phyloP scores from a whole-genome alignment of 306 rosid genomes.

The Cucumis cinereus region DNA sequence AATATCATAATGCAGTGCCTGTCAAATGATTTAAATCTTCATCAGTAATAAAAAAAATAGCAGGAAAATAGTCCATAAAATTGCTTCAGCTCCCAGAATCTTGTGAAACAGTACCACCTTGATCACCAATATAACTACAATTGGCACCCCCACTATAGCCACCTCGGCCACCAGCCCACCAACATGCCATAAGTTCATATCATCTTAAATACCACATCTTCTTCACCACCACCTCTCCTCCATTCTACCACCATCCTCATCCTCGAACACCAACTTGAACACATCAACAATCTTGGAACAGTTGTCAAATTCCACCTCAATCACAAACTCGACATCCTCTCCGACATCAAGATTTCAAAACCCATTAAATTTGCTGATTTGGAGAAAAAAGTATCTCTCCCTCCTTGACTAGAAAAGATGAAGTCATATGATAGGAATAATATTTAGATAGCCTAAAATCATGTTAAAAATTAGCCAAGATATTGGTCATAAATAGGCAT shows the following conservation, averaged over 20 bases:
- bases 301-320: slow-evolving; percentile 38
- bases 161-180: slow-evolving; percentile 2
- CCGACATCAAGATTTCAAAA: slow-evolving; percentile 48
- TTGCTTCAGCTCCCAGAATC: background rate
- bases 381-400: slow-evolving; percentile 55
- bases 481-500: background rate
- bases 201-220: slow-evolving; percentile 29
- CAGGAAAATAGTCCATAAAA: background rate
- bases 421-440: slow-evolving; percentile 27
- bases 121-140: slow-evolving; percentile 14
- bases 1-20: slow-evolving; percentile 95
- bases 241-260: slow-evolving; percentile 7
- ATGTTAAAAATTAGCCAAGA: background rate
- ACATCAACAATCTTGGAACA: slow-evolving; percentile 68
- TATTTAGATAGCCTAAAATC: background rate
- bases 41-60: slow-evolving; percentile 15
- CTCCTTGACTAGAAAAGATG: slow-evolving; percentile 46
- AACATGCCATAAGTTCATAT: background rate
- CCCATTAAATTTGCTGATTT: slow-evolving; percentile 24
- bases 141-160: slow-evolving; percentile 12
- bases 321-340: slow-evolving; percentile 21
- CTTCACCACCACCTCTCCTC: slow-evolving; percentile 7
- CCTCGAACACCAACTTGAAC: slow-evolving; percentile 40
- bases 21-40: slow-evolving; percentile 14
- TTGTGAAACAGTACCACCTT: background rate